phyloP scores from a whole-genome alignment of 2,329 filamentous ascomycete species.

The Lizonia empirigonia region DNA sequence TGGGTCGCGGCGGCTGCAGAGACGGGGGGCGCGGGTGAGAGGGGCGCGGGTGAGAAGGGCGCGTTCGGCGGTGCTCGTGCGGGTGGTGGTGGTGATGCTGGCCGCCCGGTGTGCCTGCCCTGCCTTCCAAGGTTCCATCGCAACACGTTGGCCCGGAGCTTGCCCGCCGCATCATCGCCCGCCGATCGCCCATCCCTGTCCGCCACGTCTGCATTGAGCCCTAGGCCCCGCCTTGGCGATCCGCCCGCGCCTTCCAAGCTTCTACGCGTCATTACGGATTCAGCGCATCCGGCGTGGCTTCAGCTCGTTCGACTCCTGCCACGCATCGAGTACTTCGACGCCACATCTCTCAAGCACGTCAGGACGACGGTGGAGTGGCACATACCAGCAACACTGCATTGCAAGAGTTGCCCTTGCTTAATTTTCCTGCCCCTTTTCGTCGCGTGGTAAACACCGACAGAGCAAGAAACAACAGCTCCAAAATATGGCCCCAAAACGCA shows the following conservation, averaged over 20 bases:
- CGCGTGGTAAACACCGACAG: neutral
- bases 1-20: constrained; percentile 26
- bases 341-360: neutral
- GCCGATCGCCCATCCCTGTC: constrained; percentile 1
- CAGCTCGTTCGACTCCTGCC: constrained; percentile 28
- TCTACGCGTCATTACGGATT: constrained; percentile 37
- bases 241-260: constrained; percentile 1
- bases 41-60: too few relatives aligned
- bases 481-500: constrained; percentile 39
- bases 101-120: constrained; percentile 1
- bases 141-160: constrained; percentile 32
- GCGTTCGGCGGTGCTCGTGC: neutral
- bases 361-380: neutral
- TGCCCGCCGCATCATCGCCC: constrained; percentile 7
- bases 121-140: neutral
- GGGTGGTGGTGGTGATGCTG: constrained; percentile 1
- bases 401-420: neutral
- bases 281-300: constrained; percentile 20
- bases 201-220: constrained; percentile 1
- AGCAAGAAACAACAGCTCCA: neutral
- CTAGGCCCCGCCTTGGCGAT: constrained; percentile 7
- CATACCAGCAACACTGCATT: neutral
- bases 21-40: constrained; percentile 8
- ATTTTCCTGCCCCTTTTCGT: neutral
- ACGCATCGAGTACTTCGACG: neutral